Percentiles rank a stretch among this genome's conserved stretches.
These are phyloP conservation scores for Dendrobium huoshanense DNA, from an alignment of 106 monocot genomes.

Conservation along the genomic window DNA sequence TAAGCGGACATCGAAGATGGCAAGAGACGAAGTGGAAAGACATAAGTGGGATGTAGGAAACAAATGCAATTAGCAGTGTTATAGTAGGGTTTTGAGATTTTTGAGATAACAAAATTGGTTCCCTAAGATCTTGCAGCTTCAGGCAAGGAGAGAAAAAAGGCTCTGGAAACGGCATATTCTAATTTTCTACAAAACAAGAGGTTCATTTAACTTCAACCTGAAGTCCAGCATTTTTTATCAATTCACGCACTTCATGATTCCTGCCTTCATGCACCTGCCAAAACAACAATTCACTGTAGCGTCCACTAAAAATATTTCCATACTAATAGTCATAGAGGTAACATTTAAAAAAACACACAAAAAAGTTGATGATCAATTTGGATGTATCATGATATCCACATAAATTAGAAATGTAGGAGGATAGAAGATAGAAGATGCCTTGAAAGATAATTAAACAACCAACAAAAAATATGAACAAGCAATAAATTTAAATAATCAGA, in stretches of 20 bases:
- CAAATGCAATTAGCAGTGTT: too few relatives aligned
- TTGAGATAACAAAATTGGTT: too few relatives aligned
- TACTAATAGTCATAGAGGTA: background rate
- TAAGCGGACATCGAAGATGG: background rate
- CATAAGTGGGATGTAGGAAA: background rate
- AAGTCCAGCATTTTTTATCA: constrained; percentile 83
- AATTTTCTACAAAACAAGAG: background rate
- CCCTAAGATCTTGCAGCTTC: too few relatives aligned
- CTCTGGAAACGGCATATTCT: background rate
- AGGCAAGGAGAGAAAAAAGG: too few relatives aligned
- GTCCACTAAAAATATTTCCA: background rate
- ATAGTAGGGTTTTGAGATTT: too few relatives aligned
- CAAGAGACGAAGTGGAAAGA: background rate
- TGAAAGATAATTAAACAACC: background rate
- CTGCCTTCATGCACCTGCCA: constrained; percentile 90
- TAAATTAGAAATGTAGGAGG: background rate
- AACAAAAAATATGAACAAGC: background rate
- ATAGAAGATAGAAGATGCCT: background rate
- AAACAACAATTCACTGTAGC: background rate
- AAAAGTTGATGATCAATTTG: background rate
- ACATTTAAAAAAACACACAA: background rate
- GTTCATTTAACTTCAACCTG: constrained; percentile 37
- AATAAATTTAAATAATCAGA: background rate
- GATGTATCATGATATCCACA: background rate
- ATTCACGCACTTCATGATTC: constrained; percentile 92